Base-by-base conservation (phyloP, 2,329 filamentous ascomycete species). In the Aureobasidium zeae region DNA sequence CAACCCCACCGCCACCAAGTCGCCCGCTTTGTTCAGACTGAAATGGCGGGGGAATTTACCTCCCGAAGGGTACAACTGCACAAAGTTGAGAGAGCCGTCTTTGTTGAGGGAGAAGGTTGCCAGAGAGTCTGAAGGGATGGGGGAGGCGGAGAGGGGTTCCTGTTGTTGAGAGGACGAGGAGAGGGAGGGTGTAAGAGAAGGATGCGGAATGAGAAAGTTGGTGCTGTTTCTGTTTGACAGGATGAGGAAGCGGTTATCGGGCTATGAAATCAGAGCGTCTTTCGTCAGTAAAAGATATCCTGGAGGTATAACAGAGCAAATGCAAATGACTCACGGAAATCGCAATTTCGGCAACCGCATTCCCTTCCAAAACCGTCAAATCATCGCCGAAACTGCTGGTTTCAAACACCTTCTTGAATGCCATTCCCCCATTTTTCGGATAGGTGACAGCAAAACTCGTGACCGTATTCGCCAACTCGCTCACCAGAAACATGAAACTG, bases 31-130 rank as follows among this genome's bases (percentile, higher is more conserved):
- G 59, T 81, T 86, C 45, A 85, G 62, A 38, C 71, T 73, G 58
- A 85, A 82, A 29, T 82, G 79, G 16, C 83, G 71, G 0, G 84
- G 83, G 44, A 70, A 73, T 6, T 64, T 59, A 2, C 84, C 84
- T 36, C 80, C 79, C 0, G 77, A 72, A 0, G 81, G 69, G n/a
- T 71, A 71, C 20, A 77, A 67, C 52, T 81, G 72, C 3, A 75
- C 57, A 45, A 76, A 70, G 0, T 55, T 61, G 19, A 86, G 66
- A 1, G 61, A 65, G 5, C 80, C 81, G n/a, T 70, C 72, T 11
- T 57, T 50, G 52, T 76, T 62, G 51, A 85, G 72, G 44, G 64
- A 55, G 64, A 77, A 85, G 47, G 69, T 77, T 48, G 80, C 70
- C 43, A 88, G 63, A 1, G 81, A 73, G 58, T 85, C 81, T 0